Evolutionary conservation across 164 flowering plant species (phyloP).

Genomic region (Vitis riparia): DNA sequence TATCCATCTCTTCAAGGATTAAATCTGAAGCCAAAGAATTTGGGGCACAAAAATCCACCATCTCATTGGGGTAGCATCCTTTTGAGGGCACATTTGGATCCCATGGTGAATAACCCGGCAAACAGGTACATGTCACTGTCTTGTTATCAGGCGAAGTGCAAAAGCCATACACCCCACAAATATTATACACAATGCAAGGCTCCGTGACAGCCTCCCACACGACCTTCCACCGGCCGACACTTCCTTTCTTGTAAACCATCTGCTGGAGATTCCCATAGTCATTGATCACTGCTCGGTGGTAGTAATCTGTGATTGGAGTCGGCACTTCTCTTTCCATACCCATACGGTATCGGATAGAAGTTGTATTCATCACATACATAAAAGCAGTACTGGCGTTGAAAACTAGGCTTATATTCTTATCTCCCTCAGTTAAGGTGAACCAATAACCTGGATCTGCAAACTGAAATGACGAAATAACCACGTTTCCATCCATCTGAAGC

Average conservation of each 20-base stretch:
- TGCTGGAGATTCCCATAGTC: slow-evolving; percentile 25
- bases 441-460: slow-evolving; percentile 20
- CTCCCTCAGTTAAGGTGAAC: slow-evolving; percentile 3
- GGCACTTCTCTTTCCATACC: background rate
- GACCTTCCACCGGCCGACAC: slow-evolving; percentile 11
- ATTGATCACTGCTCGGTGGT: slow-evolving; percentile 17
- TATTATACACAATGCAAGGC: slow-evolving; percentile 13
- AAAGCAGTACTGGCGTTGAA: slow-evolving; percentile 12
- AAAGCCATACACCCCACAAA: slow-evolving; percentile 26
- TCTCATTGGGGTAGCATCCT: slow-evolving; percentile 17
- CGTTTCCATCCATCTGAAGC: slow-evolving; percentile 20
- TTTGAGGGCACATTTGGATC: slow-evolving; percentile 19
- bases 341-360: background rate
- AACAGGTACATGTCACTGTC: slow-evolving; percentile 9
- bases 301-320: slow-evolving; percentile 14
- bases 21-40: slow-evolving; percentile 5
- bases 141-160: slow-evolving; percentile 20
- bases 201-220: slow-evolving; percentile 13
- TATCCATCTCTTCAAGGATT: background rate
- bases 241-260: slow-evolving; percentile 6
- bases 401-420: slow-evolving; percentile 10
- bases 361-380: background rate
- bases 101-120: slow-evolving; percentile 15
- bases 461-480: slow-evolving; percentile 17
- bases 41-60: slow-evolving; percentile 12